Conservation (phyloP, 345 rosid species). For the Eucalyptus fibrosa region DNA sequence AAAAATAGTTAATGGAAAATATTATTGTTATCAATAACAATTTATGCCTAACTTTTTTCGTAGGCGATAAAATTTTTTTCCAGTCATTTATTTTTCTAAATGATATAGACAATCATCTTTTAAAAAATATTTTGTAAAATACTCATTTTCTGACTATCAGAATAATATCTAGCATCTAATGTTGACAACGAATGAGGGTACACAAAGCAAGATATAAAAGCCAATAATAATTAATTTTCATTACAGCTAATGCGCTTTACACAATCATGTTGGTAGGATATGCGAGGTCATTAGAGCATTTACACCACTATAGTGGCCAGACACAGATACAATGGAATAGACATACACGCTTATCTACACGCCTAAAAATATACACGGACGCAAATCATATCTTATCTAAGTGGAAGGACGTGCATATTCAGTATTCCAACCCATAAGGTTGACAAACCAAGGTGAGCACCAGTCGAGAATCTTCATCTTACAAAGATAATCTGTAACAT, state of each 20-base stretch:
- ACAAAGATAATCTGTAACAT: background rate
- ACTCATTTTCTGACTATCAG: background rate
- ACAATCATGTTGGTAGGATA: background rate
- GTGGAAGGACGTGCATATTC: background rate
- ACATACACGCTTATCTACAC: background rate
- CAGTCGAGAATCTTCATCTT: background rate
- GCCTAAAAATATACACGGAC: background rate
- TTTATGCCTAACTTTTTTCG: too few species aligned
- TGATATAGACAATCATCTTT: background rate
- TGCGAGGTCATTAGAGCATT: background rate
- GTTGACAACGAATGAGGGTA: background rate
- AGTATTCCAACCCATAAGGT: background rate
- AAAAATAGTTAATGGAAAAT: too few species aligned
- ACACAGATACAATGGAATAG: background rate
- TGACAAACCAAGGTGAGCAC: background rate
- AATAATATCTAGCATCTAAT: background rate
- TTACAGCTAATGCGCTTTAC: background rate
- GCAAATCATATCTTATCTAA: background rate
- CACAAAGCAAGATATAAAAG: background rate
- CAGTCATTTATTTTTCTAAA: too few species aligned
- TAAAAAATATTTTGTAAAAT: too few species aligned
- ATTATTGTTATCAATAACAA: too few species aligned
- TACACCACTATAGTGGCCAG: background rate
- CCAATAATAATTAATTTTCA: background rate
- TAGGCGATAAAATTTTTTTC: accelerated